These are phyloP conservation scores for Saturnispora besseyi DNA, from an alignment of 805 yeast genomes.

Conservation along the genomic window DNA sequence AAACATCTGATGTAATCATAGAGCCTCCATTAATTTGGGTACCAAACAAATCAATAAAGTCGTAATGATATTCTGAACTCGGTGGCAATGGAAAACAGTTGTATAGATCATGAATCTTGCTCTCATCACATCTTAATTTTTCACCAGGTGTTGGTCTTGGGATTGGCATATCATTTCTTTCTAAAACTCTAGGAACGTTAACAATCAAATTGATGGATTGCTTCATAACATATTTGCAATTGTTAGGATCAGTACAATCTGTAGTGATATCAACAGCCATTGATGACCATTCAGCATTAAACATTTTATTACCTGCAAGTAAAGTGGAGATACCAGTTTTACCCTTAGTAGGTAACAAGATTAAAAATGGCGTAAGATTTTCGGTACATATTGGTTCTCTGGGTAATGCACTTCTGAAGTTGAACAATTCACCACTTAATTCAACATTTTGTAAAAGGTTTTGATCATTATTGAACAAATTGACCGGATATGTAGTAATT, in stretches of 20 bases:
- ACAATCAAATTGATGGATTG: constrained; percentile 66
- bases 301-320: constrained; percentile 82
- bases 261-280: constrained; percentile 78
- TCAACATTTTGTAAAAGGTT: constrained; percentile 17
- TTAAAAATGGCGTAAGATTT: constrained; percentile 87
- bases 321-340: constrained; percentile 79
- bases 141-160: constrained; percentile 73
- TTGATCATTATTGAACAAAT: constrained; percentile 28
- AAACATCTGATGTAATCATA: constrained; percentile 37
- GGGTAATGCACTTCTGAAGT: constrained; percentile 80
- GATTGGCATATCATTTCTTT: constrained; percentile 56
- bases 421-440: constrained; percentile 37
- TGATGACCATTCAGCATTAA: constrained; percentile 89
- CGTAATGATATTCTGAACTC: constrained; percentile 37
- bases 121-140: constrained; percentile 62
- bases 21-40: constrained; percentile 55
- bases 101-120: constrained; percentile 49
- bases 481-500: constrained; percentile 61
- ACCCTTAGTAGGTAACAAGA: constrained; percentile 85
- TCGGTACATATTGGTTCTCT: constrained; percentile 96
- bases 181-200: constrained; percentile 59
- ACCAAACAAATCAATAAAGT: constrained; percentile 63
- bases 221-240: constrained; percentile 46
- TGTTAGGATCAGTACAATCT: constrained; percentile 31
- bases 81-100: constrained; percentile 75